Evolutionary conservation across 345 rosid genomes (phyloP).

Genomic region (Noccaea caerulescens): DNA sequence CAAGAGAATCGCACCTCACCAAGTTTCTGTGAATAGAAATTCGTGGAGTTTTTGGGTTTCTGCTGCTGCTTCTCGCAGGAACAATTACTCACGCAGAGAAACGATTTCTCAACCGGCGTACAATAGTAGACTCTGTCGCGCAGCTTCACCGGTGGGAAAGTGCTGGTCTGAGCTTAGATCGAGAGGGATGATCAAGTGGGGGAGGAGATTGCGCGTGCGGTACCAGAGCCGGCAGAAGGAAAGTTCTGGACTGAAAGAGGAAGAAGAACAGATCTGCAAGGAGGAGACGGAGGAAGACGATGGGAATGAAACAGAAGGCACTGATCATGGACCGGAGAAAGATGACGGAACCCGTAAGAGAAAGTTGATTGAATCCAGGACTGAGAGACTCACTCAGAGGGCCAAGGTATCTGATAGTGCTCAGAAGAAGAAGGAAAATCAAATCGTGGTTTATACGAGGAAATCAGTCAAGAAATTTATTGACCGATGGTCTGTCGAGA

Average conservation of each 20-base stretch:
- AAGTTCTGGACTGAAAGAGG: constrained; percentile 26
- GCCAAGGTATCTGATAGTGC: constrained; percentile 40
- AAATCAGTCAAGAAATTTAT: constrained; percentile 51
- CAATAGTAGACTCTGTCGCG: constrained; percentile 26
- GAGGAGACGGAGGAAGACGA: constrained; percentile 31
- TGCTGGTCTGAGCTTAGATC: constrained; percentile 60
- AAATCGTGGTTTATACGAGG: constrained; percentile 50
- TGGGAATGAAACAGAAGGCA: constrained; percentile 24
- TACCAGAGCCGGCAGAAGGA: constrained; percentile 44
- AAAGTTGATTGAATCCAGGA: constrained; percentile 38
- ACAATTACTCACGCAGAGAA: not conserved
- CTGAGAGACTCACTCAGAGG: constrained; percentile 32
- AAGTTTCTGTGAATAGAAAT: constrained; percentile 51
- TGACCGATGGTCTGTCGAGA: constrained; percentile 78
- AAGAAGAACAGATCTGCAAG: constrained; percentile 25
- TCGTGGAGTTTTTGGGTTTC: constrained; percentile 71
- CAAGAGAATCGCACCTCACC: constrained; percentile 59
- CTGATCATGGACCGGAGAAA: constrained; percentile 10
- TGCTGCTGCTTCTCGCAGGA: constrained; percentile 37
- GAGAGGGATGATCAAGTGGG: constrained; percentile 70
- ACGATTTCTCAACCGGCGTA: constrained; percentile 31
- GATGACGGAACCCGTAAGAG: not conserved
- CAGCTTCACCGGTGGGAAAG: constrained; percentile 46
- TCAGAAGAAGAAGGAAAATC: constrained; percentile 42
- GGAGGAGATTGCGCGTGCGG: constrained; percentile 64